These are phyloP conservation scores for Eucalyptus coolabah DNA, from an alignment of 345 rosid genomes.

Conservation along the genomic window DNA sequence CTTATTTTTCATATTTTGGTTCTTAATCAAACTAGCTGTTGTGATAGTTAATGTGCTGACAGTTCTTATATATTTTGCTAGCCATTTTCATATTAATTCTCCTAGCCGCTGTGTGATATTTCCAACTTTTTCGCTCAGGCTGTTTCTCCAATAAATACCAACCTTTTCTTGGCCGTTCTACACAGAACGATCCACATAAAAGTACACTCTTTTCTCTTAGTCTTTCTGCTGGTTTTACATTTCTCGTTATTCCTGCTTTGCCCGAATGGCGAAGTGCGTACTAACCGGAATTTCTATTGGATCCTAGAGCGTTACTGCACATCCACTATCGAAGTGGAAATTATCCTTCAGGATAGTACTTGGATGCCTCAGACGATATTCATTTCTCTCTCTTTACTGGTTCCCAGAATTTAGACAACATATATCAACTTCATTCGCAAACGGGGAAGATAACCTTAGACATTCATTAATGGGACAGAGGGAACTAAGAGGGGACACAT, in stretches of 20 bases:
- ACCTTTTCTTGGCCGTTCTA: neutral
- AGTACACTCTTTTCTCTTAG: neutral
- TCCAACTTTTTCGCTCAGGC: neutral
- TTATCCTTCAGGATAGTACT: neutral
- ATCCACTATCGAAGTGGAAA: no score
- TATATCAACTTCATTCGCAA: neutral
- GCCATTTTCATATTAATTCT: no score
- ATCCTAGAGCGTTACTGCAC: neutral
- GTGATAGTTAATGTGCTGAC: neutral
- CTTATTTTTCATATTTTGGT: neutral
- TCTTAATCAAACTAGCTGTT: neutral
- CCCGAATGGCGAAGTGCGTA: neutral
- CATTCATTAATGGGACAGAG: neutral
- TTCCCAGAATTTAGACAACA: neutral
- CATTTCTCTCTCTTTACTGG: neutral
- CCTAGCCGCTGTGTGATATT: no score
- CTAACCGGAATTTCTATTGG: neutral
- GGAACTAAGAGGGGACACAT: neutral
- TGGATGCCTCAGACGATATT: neutral
- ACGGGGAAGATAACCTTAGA: neutral
- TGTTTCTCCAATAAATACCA: neutral
- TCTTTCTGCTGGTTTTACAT: neutral
- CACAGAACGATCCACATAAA: neutral
- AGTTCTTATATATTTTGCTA: neutral
- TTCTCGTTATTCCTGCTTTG: neutral